Base-by-base conservation (phyloP, 2,329 filamentous ascomycete genomes). In the Huntiella omanensis region DNA sequence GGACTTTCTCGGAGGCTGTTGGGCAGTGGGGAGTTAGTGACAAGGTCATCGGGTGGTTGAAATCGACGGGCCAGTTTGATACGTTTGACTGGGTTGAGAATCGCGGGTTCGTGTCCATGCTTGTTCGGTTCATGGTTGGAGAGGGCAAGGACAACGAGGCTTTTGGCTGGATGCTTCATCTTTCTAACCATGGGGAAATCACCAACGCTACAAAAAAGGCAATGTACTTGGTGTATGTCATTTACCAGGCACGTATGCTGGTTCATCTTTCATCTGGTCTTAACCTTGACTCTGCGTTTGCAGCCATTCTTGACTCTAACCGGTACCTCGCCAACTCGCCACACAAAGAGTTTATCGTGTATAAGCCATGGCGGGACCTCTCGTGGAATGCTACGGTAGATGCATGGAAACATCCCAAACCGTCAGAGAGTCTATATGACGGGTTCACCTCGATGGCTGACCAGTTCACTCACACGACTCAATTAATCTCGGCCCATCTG, bases 311-410 rank as follows among this genome's bases (percentile, higher is more conserved):
- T 3, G 61, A 64, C 28, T 71, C 65, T 1, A 64, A 68, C 40
- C 53, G 62, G 16, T 57, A 67, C 34, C 63, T 68, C 50, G 57
- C 59, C 22, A 48, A 51, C 3, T 61, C 58, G 32, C 56, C 55
- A 3, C 55, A 60, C 1, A 58, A 60, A 3, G 49, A 56, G 2
- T 55, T 63, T 12, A 51, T 73, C 5, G 55, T 62, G 17, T 54
- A 54, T 1, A 59, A 16, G 19, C 33, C 65, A 0, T 76, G 71
- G 72, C 55, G 57, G 2, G 54, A 53, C 5, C 58, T 75, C 1
- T 70, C 70, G 1, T 71, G 66, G 66, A 55, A 62, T 15, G 69
- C 71, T 0, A 75, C 71, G 0, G 65, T 72, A 7, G 61, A 69
- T 38, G 64, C 66, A 2, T 66, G 64, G 55, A 61, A 63, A 52